Evolutionary conservation across 306 rosid species (phyloP).

Genomic region (Ormosia semicastrata): DNA sequence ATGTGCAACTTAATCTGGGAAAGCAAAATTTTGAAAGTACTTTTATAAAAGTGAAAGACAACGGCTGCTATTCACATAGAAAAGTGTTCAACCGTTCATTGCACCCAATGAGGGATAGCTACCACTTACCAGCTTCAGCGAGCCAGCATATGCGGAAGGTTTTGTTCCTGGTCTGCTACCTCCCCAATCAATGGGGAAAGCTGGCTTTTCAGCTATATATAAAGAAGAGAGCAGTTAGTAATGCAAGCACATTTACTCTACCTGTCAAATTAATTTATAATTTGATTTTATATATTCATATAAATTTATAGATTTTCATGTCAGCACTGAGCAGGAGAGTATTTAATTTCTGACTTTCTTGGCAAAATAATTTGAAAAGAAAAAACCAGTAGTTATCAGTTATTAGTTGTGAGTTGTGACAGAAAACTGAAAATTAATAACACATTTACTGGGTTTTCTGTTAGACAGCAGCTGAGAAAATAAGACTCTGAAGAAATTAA

Average conservation of each 20-base stretch:
- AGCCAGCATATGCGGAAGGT: constrained; percentile 11
- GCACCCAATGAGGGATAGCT: constrained; percentile 29
- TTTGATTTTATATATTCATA: not conserved
- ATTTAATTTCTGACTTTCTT: not conserved
- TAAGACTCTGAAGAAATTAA: not conserved
- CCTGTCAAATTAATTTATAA: not conserved
- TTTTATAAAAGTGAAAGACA: not conserved
- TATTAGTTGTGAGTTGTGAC: constrained; percentile 8
- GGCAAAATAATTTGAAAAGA: no score
- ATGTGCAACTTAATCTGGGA: not conserved
- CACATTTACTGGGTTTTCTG: not conserved
- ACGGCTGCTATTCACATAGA: not conserved
- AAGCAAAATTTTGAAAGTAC: not conserved
- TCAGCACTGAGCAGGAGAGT: not conserved
- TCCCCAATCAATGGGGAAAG: not conserved
- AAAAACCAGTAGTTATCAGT: not conserved
- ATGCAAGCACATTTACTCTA: constrained; percentile 4
- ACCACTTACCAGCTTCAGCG: not conserved
- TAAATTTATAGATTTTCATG: not conserved
- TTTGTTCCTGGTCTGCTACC: not conserved
- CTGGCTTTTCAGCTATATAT: not conserved
- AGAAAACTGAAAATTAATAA: not conserved
- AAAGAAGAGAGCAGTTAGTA: not conserved
- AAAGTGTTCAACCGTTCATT: constrained; percentile 29
- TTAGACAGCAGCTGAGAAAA: not conserved